phyloP scores from a whole-genome alignment of 441 rosid species.

The Macaranga tanarius region DNA sequence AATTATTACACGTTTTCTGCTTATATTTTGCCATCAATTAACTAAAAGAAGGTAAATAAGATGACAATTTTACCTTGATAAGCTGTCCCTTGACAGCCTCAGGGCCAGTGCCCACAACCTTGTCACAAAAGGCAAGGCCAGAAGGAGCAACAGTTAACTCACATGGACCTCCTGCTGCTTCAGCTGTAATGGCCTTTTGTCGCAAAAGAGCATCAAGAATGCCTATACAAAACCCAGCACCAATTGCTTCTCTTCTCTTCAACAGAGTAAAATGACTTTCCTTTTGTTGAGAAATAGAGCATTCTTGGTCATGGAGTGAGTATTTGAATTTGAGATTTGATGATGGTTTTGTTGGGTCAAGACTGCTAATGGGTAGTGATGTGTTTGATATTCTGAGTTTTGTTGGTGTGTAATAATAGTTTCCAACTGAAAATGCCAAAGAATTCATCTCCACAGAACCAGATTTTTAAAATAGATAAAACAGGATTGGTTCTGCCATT shows the following conservation, averaged over 20 bases:
- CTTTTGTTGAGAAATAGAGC: slow-evolving; percentile 19
- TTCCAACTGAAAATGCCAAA: slow-evolving; percentile 48
- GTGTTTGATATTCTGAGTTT: slow-evolving; percentile 24
- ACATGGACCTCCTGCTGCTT: slow-evolving; percentile 39
- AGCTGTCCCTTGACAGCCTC: slow-evolving; percentile 77
- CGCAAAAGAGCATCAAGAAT: slow-evolving; percentile 36
- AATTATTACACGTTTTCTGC: too few species aligned
- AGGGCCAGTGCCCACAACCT: slow-evolving; percentile 70
- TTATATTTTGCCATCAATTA: too few species aligned
- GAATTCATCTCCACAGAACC: slow-evolving; percentile 50
- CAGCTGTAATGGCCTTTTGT: slow-evolving; percentile 30
- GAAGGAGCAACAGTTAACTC: slow-evolving; percentile 75
- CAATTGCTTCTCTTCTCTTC: slow-evolving; percentile 64
- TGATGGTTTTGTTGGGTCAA: slow-evolving; percentile 8
- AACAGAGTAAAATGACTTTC: slow-evolving; percentile 24
- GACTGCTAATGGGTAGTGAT: slow-evolving; percentile 16
- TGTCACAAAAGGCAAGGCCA: slow-evolving; percentile 86
- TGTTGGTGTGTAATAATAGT: slow-evolving; percentile 26
- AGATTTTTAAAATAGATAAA: slow-evolving; percentile 16
- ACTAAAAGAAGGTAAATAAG: too few species aligned
- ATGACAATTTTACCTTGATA: slow-evolving; percentile 52
- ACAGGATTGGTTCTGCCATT: slow-evolving; percentile 1
- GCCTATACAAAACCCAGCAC: slow-evolving; percentile 36
- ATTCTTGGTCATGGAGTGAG: slow-evolving; percentile 25
- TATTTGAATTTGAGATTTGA: slow-evolving; percentile 28